Conservation (phyloP, 2,329 filamentous ascomycete genomes). For the Colletotrichum tanaceti region DNA sequence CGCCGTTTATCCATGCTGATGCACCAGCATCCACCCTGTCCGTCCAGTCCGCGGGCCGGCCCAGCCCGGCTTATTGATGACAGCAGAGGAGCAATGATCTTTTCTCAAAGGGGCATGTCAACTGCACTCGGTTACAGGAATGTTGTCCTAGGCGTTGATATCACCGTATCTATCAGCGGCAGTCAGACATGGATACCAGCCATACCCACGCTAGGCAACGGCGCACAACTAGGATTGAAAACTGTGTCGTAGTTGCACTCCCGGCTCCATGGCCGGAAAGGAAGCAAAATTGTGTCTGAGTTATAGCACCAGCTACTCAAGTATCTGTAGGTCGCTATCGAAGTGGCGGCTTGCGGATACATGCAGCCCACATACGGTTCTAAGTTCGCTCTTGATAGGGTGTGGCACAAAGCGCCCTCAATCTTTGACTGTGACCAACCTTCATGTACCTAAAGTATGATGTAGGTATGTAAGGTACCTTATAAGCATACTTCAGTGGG, state of each 20-base stretch:
- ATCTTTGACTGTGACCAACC: not conserved
- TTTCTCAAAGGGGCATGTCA: conserved; percentile 22
- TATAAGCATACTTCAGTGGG: too few species aligned
- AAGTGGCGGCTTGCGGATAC: not conserved
- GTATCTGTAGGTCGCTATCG: not conserved
- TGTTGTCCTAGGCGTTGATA: not conserved
- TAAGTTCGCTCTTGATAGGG: not conserved
- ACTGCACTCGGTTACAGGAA: not conserved
- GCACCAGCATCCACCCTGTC: conserved; percentile 5
- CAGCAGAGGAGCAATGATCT: conserved; percentile 20
- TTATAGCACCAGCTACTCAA: not conserved
- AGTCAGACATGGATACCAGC: not conserved
- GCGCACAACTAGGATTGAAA: not conserved
- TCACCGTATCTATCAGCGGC: not conserved
- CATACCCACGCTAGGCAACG: not conserved
- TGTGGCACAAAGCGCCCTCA: not conserved
- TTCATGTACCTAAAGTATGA: too few species aligned
- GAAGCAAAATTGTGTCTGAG: not conserved
- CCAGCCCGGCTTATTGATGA: conserved; percentile 35
- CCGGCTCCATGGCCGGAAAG: not conserved
- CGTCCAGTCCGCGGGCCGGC: conserved; percentile 28
- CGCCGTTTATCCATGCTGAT: conserved; percentile 2
- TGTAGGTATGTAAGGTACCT: too few species aligned
- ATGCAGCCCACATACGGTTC: not conserved
- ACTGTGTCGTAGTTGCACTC: not conserved